Evolutionary conservation across 306 rosid species (phyloP).

Genomic region (Cicer judaicum): DNA sequence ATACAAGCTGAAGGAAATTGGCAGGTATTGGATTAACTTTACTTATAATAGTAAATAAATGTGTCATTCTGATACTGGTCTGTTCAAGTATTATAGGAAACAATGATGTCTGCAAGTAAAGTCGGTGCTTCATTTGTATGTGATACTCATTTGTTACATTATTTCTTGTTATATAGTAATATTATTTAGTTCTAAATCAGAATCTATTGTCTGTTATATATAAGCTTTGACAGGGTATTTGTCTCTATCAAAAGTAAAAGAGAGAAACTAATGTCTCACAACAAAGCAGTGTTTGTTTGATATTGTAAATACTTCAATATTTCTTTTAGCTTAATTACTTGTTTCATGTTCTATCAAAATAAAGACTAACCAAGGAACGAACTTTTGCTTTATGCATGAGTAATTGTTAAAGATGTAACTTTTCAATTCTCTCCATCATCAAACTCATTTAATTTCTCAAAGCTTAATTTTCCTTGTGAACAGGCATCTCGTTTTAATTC

Average conservation of each 20-base stretch:
- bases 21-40: slow-evolving; percentile 61
- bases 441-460: slow-evolving; percentile 33
- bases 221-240: slow-evolving; percentile 13
- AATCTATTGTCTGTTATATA: slow-evolving; percentile 1
- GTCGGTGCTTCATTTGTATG: not conserved
- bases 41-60: slow-evolving; percentile 4
- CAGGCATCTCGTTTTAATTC: slow-evolving; percentile 56
- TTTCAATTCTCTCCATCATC: slow-evolving; percentile 16
- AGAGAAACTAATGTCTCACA: not conserved
- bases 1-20: slow-evolving; percentile 54
- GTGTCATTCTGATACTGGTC: slow-evolving; percentile 1
- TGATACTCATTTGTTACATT: slow-evolving; percentile 25
- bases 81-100: not conserved
- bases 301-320: not conserved
- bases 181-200: slow-evolving; percentile 8
- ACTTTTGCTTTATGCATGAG: not conserved
- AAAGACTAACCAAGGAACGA: not conserved
- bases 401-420: slow-evolving; percentile 2
- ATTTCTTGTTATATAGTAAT: slow-evolving; percentile 3
- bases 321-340: not conserved
- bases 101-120: slow-evolving; percentile 25
- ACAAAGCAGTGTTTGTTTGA: not conserved
- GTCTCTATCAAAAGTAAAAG: slow-evolving; percentile 11
- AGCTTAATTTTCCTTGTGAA: slow-evolving; percentile 39
- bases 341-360: slow-evolving; percentile 24